Evolutionary conservation across 208 protist species (phyloP), one percentile per base, ranked within the genome.

Genomic region (Acanthamoeba sp.): DNA sequence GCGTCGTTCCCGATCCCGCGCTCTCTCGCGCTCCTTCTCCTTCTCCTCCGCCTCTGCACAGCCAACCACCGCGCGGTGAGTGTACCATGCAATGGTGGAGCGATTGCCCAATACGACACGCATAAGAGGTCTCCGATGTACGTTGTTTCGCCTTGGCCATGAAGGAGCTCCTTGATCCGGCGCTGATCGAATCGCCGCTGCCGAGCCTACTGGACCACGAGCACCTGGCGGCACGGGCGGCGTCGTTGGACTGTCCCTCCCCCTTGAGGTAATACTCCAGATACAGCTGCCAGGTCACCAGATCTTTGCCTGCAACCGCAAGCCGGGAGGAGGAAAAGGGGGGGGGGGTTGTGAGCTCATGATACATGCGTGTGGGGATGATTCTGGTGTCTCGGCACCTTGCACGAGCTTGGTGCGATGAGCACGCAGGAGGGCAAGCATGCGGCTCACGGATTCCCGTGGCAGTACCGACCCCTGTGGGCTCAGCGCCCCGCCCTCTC

Each of bases 231-330:
- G 0, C 55, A 0, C 20, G 14, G 20, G 20, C 55, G 0, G 55
- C 16, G 14, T n/a, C 55, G 55, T 59, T 1, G 14, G 20, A 59
- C 55, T 59, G 55, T 6, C 55, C 55, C 55, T 20, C 29, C n/a
- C n/a, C 62, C 36, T 36, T 69, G 36, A 80, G 71, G 40, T 80
- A 80, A 38, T 80, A n/a, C 71, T 80, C 71, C 71, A 80, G 36
- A 45, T 50, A 48, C 16, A 80, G 71, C 4, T 80, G 27, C 71
- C 71, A 50, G 0, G 71, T 80, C 24, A 29, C 40, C 20, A 50
- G 12, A 27, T 80, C 71, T 48, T 29, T 80, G 38, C 71, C 71
- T 80, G 36, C 2, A 71, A 3, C 3, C 18, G 4, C 12, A 6
- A 14, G 2, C 1, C 0, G 1, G 10, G n/a, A 45, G 36, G 10